Evolutionary conservation across 2,329 filamentous ascomycete species (phyloP), one percentile per base, ranked within the genome.

Genomic region (Fusarium fujikuroi): DNA sequence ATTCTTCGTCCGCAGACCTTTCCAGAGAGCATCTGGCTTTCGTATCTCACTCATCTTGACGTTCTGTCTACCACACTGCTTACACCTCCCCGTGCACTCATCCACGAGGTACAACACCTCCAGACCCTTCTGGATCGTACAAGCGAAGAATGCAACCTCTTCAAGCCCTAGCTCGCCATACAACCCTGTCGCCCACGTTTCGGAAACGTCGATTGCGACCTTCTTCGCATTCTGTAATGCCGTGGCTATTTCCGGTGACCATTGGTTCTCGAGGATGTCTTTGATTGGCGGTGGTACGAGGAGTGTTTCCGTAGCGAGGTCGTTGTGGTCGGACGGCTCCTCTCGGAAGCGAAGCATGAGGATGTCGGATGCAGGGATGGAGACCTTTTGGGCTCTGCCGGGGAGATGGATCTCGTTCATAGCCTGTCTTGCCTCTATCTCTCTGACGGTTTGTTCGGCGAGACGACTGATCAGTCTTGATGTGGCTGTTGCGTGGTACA

Each of bases 51-150:
- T 42, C 50, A 69, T 61, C 15, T 44, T 70, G 42, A 65, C 18
- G 9, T 62, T 49, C 2, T 63, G 50, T 28, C 69, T 70, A 7
- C 65, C 39, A n/a, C 77, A 80, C 7, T 69, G 60, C 7, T 60
- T 65, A 40, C 78, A 79, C 4, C 78, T 72, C 30, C 78, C 78
- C 4, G 70, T 58, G 37, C 77, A 77, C 23, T 77, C 62, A 53
- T 80, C 79, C 36, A 81, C 79, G 11, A 81, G 65, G 36, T 81
- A 81, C 50, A 81, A 47, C 65, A 80, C 77, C 42, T 79, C 77
- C 19, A 81, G 60, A 1, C 66, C 72, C 23, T 73, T 72, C 23
- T 81, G 77, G 25, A 81, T 59, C 50, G 76, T 79, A 16, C 74
- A 80, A 9, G 78, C 78, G 23, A 81, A 62, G 44, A 76, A 80